Evolutionary conservation across 176 grass and related monocot genomes (phyloP).

Genomic region (Carex scoparia): DNA sequence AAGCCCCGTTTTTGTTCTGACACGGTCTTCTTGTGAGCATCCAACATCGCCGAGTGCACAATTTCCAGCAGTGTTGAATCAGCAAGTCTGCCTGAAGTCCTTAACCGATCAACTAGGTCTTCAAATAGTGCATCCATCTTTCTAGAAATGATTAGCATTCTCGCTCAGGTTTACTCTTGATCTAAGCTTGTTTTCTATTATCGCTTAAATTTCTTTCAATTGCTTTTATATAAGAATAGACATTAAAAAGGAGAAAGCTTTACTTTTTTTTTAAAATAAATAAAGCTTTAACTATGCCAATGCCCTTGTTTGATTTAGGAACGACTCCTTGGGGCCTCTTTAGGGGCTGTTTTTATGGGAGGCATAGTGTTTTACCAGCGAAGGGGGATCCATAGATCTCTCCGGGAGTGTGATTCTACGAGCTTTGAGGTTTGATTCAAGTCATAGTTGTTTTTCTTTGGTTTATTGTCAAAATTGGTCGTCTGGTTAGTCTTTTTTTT

Average conservation of each 20-base stretch:
- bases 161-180: too few species aligned
- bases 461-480: not conserved
- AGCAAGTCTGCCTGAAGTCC: constrained; percentile 36
- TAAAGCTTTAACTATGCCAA: not conserved
- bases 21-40: constrained; percentile 51
- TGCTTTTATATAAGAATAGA: too few species aligned
- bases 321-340: constrained; percentile 36
- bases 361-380: constrained; percentile 35
- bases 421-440: constrained; percentile 29
- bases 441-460: not conserved
- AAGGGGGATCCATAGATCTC: constrained; percentile 32
- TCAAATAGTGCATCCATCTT: constrained; percentile 50
- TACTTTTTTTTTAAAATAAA: not conserved
- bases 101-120: constrained; percentile 37
- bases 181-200: too few species aligned
- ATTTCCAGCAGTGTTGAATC: constrained; percentile 72
- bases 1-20: constrained; percentile 47
- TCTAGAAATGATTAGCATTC: not conserved
- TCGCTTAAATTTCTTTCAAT: too few species aligned
- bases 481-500: not conserved
- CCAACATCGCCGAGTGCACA: constrained; percentile 59
- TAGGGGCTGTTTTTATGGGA: constrained; percentile 29
- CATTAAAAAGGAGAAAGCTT: too few species aligned
- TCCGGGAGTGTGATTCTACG: constrained; percentile 6
- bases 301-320: constrained; percentile 26